These are phyloP conservation scores for Diutina catenulata DNA, from an alignment of 1,139 yeast genomes.

Conservation along the genomic window DNA sequence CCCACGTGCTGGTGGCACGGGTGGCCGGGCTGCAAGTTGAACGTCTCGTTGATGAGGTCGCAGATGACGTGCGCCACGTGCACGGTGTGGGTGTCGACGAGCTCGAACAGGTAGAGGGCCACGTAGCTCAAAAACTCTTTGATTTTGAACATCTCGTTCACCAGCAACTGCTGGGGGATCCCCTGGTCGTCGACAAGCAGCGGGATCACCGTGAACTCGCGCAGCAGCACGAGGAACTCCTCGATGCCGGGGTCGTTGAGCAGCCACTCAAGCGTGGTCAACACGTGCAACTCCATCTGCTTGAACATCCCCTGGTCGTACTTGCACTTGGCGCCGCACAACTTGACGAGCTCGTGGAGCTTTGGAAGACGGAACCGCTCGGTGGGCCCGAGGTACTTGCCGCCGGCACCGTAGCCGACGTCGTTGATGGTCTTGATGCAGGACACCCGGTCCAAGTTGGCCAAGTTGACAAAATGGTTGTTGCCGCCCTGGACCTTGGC, in stretches of 20 bases:
- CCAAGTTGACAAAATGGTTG: conserved; percentile 49
- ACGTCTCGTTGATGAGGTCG: conserved; percentile 25
- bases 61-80: conserved; percentile 24
- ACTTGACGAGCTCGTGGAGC: conserved; percentile 46
- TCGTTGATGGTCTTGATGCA: conserved; percentile 22
- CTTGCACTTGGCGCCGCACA: conserved; percentile 46
- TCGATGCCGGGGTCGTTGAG: conserved; percentile 46
- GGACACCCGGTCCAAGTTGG: conserved; percentile 13
- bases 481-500: conserved; percentile 60
- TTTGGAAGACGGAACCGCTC: conserved; percentile 58
- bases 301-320: conserved; percentile 54
- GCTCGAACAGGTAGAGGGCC: conserved; percentile 24
- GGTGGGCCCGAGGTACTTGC: conserved; percentile 52
- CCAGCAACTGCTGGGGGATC: neutral
- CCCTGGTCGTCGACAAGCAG: neutral
- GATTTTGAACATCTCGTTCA: conserved; percentile 22
- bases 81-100: conserved; percentile 21
- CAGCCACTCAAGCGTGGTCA: conserved; percentile 52
- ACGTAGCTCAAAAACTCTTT: conserved; percentile 28
- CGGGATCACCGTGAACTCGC: conserved; percentile 19
- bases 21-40: conserved; percentile 7
- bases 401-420: conserved; percentile 40
- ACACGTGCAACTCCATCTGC: conserved; percentile 40
- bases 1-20: conserved; percentile 1
- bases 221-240: conserved; percentile 29